Evolutionary conservation across 2,329 filamentous ascomycete genomes (phyloP), one percentile per base, ranked within the genome.

Genomic region (Fusarium paranaense): DNA sequence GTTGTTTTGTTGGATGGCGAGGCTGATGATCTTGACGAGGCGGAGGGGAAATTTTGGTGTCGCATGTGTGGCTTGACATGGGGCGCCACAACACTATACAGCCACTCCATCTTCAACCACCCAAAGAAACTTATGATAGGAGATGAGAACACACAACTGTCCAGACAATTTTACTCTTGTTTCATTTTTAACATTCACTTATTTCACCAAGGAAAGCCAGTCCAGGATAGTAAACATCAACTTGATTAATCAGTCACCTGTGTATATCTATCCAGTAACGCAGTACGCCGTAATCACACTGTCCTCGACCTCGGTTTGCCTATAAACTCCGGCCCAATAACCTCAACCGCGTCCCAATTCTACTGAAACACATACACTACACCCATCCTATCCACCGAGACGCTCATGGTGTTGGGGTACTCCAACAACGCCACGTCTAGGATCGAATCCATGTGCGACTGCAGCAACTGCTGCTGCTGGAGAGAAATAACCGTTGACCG

Each of bases 361-460:
- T 82, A 89, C 76, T 87, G 85, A 80, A 92, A 97, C 62, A 98
- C 92, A 87, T 97, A 97, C 54, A 98, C 91, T 81, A 96, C 92
- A 1, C 97, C 97, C 42, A 92, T 94, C 77, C 96, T 88, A 86
- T 99, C 97, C 63, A 93, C 95, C 75, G 94, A 97, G 59, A 98
- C 88, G 37, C 95, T 93, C 94, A 98, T 98, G 6, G 93, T 93
- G 82, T 97, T 98, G 27, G 97, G 97, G 73, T 90, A 88, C 85
- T 98, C 95, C 76, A 99, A 83, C 79, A 98, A 85, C n/a, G 93
- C 93, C 75, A 98, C 91, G 83, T 98, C 96, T 79, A 94, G 89
- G 68, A 99, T 92, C 5, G 91, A 91, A 83, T 99, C 97, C 78
- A 98, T 83, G 83, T 99, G 97, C 67, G 93, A 94, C 80, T 91